Conservation (phyloP, 1,284 basidiomycete species). For the Ustanciosporium gigantosporum region DNA sequence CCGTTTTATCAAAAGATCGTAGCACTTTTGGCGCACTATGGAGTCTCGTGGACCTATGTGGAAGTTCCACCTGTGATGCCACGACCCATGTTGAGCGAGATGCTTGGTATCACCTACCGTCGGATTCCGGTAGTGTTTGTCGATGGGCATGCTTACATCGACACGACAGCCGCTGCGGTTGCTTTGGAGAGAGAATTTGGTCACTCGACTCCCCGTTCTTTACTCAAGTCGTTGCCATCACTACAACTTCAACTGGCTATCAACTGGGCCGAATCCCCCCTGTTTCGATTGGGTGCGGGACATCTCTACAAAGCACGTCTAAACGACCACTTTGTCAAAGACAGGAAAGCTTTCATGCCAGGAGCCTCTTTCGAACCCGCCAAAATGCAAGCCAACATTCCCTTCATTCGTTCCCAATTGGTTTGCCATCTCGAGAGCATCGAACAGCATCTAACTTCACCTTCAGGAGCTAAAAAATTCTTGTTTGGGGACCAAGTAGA, state of each 20-base stretch:
- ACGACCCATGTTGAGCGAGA: conserved; percentile 19
- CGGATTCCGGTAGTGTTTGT: conserved; percentile 33
- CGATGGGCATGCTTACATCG: conserved; percentile 32
- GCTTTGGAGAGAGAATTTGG: conserved; percentile 28
- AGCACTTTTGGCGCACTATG: conserved; percentile 24
- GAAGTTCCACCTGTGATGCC: conserved; percentile 31
- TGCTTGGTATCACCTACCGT: conserved; percentile 37
- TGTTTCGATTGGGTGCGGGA: conserved; percentile 21
- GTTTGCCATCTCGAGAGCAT: conserved; percentile 16
- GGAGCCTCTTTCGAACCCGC: conserved; percentile 13
- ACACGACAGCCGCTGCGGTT: conserved; percentile 21
- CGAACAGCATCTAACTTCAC: conserved; percentile 11
- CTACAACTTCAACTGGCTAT: conserved; percentile 29
- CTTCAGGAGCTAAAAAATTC: conserved; percentile 1
- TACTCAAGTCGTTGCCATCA: conserved; percentile 5
- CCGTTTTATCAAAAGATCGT: conserved; percentile 37
- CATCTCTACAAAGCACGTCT: conserved; percentile 26
- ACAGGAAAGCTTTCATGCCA: conserved; percentile 22
- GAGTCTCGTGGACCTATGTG: conserved; percentile 21
- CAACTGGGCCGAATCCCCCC: conserved; percentile 20
- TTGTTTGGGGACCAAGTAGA: conserved; percentile 13
- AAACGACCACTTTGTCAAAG: conserved; percentile 15
- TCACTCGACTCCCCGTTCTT: conserved; percentile 1
- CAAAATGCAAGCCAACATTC: conserved; percentile 11
- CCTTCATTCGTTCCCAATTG: conserved; percentile 22